Evolutionary conservation across 1,139 yeast genomes (phyloP), one percentile per base, ranked within the genome.

Genomic region (Hyphopichia fennica): DNA sequence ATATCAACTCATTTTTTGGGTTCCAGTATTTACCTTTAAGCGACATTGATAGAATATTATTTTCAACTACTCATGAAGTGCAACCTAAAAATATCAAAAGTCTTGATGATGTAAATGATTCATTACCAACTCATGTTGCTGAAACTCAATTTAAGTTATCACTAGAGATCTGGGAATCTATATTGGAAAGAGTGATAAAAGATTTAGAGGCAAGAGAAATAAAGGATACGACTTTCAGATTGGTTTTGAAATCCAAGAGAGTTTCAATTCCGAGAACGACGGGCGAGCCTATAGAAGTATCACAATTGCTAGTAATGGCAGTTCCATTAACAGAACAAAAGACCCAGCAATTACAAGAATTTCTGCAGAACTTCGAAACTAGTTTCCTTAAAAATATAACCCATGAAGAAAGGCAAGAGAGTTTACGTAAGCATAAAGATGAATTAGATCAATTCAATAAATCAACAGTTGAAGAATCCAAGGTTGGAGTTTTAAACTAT

Each of bases 11-110:
- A 36, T 79, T 91, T 56, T 87, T 93, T 62, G 99, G 98, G 3
- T 93, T 90, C 63, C 93, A 90, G 60, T 93, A 93, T 61, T 63
- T 93, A 22, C 93, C 96, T 1, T 65, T 90, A 39, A 66, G 70
- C 4, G 87, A 84, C 32, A 76, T 93, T 49, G 97, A 93, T 58
- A 57, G 60, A 38, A 53, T 69, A 1, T 68, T 62, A 39, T 71
- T 62, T 45, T 53, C 57, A 16, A 57, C 58, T 42, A 45, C 50
- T 40, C 44, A 15, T 46, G 47, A 11, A 47, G 49, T 23, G 53
- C 49, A 17, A 38, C 45, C 22, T 43, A 34, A 35, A 49, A 67
- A 68, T 50, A 68, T 52, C 84, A 83, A 44, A 16, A 46, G 50
- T 35, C 43, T 67, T 35, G 56, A 52, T 9, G 52, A 54, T 14